phyloP scores from a whole-genome alignment of 2,329 filamentous ascomycete species.

The Macroventuria anomochaeta region DNA sequence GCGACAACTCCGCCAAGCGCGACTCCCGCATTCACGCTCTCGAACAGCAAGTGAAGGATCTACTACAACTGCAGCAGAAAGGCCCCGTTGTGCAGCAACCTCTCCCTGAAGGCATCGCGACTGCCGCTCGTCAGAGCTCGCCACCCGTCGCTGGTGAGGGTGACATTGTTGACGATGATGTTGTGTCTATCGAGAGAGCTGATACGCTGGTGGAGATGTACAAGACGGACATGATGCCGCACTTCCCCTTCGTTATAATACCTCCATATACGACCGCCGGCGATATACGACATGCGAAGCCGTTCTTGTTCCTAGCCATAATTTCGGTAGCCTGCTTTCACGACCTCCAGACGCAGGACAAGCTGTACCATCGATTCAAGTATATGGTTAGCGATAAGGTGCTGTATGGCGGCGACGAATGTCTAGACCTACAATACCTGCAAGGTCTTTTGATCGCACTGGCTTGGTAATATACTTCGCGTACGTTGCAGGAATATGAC shows the following conservation, averaged over 20 bases:
- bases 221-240: slow-evolving; percentile 45
- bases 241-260: slow-evolving; percentile 50
- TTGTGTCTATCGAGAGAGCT: slow-evolving; percentile 36
- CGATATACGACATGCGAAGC: slow-evolving; percentile 37
- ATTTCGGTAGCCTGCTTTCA: slow-evolving; percentile 41
- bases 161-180: slow-evolving; percentile 39
- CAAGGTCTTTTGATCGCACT: slow-evolving; percentile 39
- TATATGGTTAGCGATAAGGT: slow-evolving; percentile 40
- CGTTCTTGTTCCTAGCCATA: slow-evolving; percentile 40
- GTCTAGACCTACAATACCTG: slow-evolving; percentile 36
- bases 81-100: slow-evolving; percentile 29
- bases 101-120: slow-evolving; percentile 24
- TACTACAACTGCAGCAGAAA: slow-evolving; percentile 31
- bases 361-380: slow-evolving; percentile 41
- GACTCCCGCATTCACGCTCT: slow-evolving; percentile 50
- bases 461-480: slow-evolving; percentile 31
- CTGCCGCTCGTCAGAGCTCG: slow-evolving; percentile 11
- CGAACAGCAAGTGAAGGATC: slow-evolving; percentile 44
- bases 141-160: slow-evolving; percentile 24
- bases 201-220: slow-evolving; percentile 41
- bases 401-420: slow-evolving; percentile 38
- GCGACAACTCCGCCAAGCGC: slow-evolving; percentile 47
- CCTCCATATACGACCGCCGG: slow-evolving; percentile 28
- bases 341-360: slow-evolving; percentile 44
- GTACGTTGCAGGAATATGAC: not conserved